Conservation (phyloP, 2,329 filamentous ascomycete genomes). For the Diaporthe caulivora region DNA sequence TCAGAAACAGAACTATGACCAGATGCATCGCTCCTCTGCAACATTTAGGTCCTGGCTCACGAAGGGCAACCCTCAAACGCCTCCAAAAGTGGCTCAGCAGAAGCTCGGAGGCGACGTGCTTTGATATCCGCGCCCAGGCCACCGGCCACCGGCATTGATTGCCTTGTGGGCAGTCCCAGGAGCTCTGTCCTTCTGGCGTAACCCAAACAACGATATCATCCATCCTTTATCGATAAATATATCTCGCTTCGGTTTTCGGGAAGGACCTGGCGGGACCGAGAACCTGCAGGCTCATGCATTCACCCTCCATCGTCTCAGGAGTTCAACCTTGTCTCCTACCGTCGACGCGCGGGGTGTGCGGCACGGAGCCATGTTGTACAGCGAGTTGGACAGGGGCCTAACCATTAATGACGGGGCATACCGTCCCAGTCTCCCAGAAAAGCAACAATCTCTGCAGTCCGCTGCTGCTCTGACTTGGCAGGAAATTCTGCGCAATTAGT, state of each 20-base stretch:
- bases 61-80: neutral
- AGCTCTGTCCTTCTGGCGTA: neutral
- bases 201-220: neutral
- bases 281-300: conserved; percentile 33
- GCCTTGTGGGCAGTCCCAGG: neutral
- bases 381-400: conserved; percentile 22
- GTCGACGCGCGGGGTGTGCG: conserved; percentile 31
- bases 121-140: neutral
- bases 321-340: conserved; percentile 27
- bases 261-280: conserved; percentile 28
- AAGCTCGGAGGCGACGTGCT: neutral
- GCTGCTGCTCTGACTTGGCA: conserved; percentile 1
- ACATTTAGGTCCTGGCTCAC: neutral
- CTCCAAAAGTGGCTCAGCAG: neutral
- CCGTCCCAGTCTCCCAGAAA: conserved; percentile 28
- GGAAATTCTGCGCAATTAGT: conserved; percentile 7
- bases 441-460: neutral
- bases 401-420: conserved; percentile 17
- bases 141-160: neutral
- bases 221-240: neutral
- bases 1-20: conserved; percentile 3
- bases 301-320: conserved; percentile 6
- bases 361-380: conserved; percentile 37
- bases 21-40: conserved; percentile 13
- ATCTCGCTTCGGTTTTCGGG: conserved; percentile 28